phyloP scores from a whole-genome alignment of 2,329 filamentous ascomycete genomes.

The Xylariaceae sp. region DNA sequence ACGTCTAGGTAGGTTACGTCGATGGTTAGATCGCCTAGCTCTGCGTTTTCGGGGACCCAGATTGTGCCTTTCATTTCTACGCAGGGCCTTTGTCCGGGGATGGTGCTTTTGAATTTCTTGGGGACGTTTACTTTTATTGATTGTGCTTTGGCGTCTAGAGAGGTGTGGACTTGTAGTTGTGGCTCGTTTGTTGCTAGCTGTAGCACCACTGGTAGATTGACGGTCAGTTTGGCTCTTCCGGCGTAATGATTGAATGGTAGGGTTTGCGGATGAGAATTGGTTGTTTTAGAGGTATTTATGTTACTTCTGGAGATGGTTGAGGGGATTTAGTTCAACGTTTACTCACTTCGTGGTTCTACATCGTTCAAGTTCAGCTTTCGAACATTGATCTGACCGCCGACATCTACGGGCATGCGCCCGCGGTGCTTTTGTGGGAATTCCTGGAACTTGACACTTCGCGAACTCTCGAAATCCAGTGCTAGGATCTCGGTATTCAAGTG shows the following conservation, averaged over 20 bases:
- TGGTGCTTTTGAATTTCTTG: constrained; percentile 30
- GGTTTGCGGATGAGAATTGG: too few species aligned
- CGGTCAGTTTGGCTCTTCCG: not conserved
- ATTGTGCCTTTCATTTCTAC: constrained; percentile 46
- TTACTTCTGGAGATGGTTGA: not conserved
- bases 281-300: too few species aligned
- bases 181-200: constrained; percentile 46
- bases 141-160: constrained; percentile 37
- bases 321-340: not conserved
- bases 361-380: constrained; percentile 33
- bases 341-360: constrained; percentile 31
- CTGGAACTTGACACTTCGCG: constrained; percentile 38
- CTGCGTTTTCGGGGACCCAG: constrained; percentile 41
- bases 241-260: not conserved
- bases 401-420: constrained; percentile 33
- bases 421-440: constrained; percentile 35
- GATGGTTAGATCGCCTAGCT: constrained; percentile 38
- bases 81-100: constrained; percentile 37
- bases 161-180: constrained; percentile 34
- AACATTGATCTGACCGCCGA: constrained; percentile 46
- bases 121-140: constrained; percentile 40
- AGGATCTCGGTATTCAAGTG: constrained; percentile 32
- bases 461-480: constrained; percentile 35
- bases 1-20: constrained; percentile 36
- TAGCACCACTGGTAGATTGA: constrained; percentile 35